phyloP scores from a whole-genome alignment of 768 basidiomycete genomes.

The Termitomyces sp. region DNA sequence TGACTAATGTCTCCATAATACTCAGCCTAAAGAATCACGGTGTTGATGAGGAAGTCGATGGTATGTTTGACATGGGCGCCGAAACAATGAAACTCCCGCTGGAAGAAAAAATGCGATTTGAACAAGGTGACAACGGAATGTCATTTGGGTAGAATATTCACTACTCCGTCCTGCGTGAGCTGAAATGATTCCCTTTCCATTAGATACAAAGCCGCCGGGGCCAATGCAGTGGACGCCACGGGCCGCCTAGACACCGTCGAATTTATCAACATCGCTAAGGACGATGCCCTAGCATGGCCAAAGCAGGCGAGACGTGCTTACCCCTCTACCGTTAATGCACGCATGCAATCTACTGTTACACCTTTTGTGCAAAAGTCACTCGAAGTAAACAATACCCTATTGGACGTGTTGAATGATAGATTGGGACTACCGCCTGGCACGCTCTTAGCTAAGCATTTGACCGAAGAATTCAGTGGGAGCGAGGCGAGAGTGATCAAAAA shows the following conservation, averaged over 20 bases:
- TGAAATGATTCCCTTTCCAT: neutral
- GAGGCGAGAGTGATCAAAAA: slow-evolving; percentile 52
- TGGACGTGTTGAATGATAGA: slow-evolving; percentile 48
- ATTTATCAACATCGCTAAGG: neutral
- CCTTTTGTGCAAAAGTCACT: neutral
- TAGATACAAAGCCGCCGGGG: neutral
- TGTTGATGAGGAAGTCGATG: neutral
- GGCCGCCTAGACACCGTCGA: neutral
- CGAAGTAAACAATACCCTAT: slow-evolving; percentile 18
- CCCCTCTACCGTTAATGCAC: neutral
- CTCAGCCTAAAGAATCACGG: neutral
- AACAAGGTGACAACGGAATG: neutral
- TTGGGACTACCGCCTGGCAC: slow-evolving; percentile 48
- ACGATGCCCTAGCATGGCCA: neutral
- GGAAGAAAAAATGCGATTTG: neutral
- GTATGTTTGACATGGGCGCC: neutral
- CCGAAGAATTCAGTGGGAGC: slow-evolving; percentile 45
- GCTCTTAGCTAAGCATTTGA: slow-evolving; percentile 35
- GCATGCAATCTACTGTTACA: neutral
- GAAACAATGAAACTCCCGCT: neutral
- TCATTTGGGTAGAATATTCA: neutral
- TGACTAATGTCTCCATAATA: neutral
- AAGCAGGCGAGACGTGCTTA: neutral
- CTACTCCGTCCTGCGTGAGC: neutral
- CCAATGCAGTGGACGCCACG: neutral